Percentiles rank a stretch among this genome's conserved stretches.
Evolutionary conservation across 768 basidiomycete species (phyloP).

Genomic region (Pleurotus giganteus): DNA sequence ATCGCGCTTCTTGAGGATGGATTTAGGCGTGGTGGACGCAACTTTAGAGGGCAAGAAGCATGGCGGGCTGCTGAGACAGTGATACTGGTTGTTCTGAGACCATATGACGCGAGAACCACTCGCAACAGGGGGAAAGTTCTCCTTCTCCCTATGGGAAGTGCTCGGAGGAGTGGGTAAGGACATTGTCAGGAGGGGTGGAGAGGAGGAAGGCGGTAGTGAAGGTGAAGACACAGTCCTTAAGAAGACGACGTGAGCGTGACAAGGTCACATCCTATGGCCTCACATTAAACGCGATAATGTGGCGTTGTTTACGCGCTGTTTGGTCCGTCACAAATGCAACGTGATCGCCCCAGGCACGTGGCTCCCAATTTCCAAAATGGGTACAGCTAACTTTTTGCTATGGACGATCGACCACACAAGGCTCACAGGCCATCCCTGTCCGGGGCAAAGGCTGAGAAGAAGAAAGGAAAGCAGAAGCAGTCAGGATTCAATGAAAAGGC

Average conservation of each 20-base stretch:
- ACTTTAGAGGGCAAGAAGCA: constrained; percentile 26
- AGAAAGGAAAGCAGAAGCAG: constrained; percentile 68
- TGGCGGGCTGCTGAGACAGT: constrained; percentile 32
- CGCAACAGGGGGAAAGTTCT: constrained; percentile 32
- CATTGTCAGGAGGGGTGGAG: constrained; percentile 28
- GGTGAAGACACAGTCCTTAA: constrained; percentile 5
- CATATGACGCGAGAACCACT: constrained; percentile 43
- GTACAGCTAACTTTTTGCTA: constrained; percentile 21
- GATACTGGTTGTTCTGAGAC: constrained; percentile 51
- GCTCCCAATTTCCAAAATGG: not conserved
- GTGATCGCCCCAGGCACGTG: not conserved
- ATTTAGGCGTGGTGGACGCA: constrained; percentile 44
- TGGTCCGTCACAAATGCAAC: constrained; percentile 20
- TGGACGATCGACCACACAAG: constrained; percentile 82
- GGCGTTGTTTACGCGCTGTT: constrained; percentile 35
- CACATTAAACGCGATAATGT: constrained; percentile 30
- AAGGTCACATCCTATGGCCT: constrained; percentile 20
- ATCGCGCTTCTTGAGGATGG: constrained; percentile 66
- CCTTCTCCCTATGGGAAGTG: constrained; percentile 56
- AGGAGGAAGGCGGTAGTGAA: constrained; percentile 13
- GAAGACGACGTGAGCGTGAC: constrained; percentile 19
- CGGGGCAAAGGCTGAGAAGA: constrained; percentile 75
- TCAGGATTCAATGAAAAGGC: constrained; percentile 87
- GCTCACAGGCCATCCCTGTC: constrained; percentile 74
- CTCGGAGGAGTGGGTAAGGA: constrained; percentile 60